Base-by-base conservation (phyloP, 2,329 filamentous ascomycete species). In the Acarospora socialis region DNA sequence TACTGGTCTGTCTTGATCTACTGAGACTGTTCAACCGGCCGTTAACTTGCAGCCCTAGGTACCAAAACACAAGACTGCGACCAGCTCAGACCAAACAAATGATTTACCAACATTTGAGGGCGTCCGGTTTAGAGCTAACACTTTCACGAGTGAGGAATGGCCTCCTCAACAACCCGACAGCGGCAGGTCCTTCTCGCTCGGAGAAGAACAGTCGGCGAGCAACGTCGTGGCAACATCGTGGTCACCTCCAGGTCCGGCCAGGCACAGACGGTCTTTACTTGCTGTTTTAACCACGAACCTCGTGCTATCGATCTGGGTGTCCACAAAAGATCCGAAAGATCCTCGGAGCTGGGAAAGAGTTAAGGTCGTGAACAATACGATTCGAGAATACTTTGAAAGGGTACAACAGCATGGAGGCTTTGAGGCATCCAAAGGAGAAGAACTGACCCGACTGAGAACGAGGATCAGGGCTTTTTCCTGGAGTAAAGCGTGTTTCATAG, bases 241-340 rank as follows among this genome's bases (percentile, higher is more conserved):
- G 71, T 75, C 70, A 4, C 55, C 65, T 2, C 56, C 64, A 5
- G 70, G 70, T 2, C 49, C 74, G 22, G 68, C 58, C 12, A 62
- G 60, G 41, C 63, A 71, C 46, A 53, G 60, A 25, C 59, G 66
- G 39, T 68, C 62, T 43, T 60, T 63, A 5, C 57, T 76, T 17
- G 66, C 62, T 2, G 61, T 71, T 10, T 51, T 72, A 26, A 72
- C 68, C 0, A 62, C 68, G 3, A 73, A 70, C 40, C 49, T 71
- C 33, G 44, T 68, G 1, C 47, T 76, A 4, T 68, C 66, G 2
- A 46, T 76, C 6, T 76, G 69, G 61, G 63, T 67, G 28, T 55
- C 61, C 3, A 48, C 59, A 19, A 62, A 62, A 8, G 53, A 56
- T 10, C 50, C 54, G 25, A 48, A 51, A 2, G 54, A 55, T 7